Evolutionary conservation across 1,284 basidiomycete species (phyloP), one percentile per base, ranked within the genome.

Genomic region (Pulchroboletus neoregius): DNA sequence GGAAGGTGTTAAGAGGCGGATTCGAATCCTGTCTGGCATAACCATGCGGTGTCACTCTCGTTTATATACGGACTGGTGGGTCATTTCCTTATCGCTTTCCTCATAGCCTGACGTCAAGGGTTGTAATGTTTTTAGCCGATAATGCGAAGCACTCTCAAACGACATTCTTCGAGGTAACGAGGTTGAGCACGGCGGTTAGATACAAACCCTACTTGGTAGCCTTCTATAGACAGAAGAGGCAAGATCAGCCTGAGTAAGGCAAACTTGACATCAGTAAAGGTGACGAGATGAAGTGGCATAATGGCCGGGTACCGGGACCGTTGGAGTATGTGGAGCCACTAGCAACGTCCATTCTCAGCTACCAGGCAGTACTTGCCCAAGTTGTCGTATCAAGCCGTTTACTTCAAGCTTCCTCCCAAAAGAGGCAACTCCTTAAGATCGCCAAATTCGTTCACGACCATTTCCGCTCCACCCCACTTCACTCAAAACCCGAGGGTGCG

Each of bases 101-200:
- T 30, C 18, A 15, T 16, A 18, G 15, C 26, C 45, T 65, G 61
- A 63, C 61, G 61, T 67, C 63, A 66, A 66, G 63, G 61, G 63
- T 46, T 22, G 24, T 11, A 36, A 37, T 41, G 20, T 26, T 38
- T 33, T 48, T 49, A 48, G 45, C 27, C 37, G 34, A 16, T 12
- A 6, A 32, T n/a, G 39, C 23, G 54, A 49, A 44, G 44, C 35
- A 3, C 23, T 15, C 26, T 42, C 15, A 9, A 38, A 35, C 4
- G n/a, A 20, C 13, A 16, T 13, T 15, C 39, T 39, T 20, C 20
- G 4, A 20, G 26, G 45, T 52, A 56, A 46, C 45, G 48, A 44
- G 45, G 45, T 5, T 27, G 28, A 42, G 36, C 15, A 6, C n/a
- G 20, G 37, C 31, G 34, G 31, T 33, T 43, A 39, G 42, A 55